These are phyloP conservation scores for Candida michaelii DNA, from an alignment of 805 yeast species.

Conservation along the genomic window DNA sequence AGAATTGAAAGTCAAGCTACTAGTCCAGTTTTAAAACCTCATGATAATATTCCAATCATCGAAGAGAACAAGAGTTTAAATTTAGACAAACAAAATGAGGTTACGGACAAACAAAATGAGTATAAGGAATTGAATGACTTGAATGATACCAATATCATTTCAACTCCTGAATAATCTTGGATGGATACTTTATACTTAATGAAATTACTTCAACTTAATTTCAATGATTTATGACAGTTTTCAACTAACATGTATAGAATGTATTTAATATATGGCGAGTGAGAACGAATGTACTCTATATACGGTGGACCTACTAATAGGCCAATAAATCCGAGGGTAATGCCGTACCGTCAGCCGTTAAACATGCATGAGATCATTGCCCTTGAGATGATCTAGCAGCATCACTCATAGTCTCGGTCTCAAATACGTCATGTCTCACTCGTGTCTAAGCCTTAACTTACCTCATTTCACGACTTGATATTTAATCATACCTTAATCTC, in stretches of 20 bases:
- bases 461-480: no score
- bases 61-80: constrained; percentile 1
- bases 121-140: neutral
- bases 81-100: neutral
- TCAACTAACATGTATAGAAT: constrained; percentile 2
- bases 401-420: no score
- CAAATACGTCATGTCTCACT: no score
- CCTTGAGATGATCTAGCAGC: no score
- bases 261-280: no score
- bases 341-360: no score
- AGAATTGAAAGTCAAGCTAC: constrained; percentile 20
- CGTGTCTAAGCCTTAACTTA: no score
- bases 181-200: no score
- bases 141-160: neutral
- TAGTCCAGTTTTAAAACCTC: constrained; percentile 17
- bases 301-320: no score
- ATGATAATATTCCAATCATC: constrained; percentile 1
- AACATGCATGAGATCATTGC: no score
- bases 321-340: no score
- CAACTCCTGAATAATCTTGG: constrained; percentile 1
- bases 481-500: neutral
- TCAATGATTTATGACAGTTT: constrained; percentile 5
- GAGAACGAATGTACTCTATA: no score
- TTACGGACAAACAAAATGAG: neutral
- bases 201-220: constrained; percentile 4